Conservation (phyloP, 139 green algal species). For the Pleodorina starrii region DNA sequence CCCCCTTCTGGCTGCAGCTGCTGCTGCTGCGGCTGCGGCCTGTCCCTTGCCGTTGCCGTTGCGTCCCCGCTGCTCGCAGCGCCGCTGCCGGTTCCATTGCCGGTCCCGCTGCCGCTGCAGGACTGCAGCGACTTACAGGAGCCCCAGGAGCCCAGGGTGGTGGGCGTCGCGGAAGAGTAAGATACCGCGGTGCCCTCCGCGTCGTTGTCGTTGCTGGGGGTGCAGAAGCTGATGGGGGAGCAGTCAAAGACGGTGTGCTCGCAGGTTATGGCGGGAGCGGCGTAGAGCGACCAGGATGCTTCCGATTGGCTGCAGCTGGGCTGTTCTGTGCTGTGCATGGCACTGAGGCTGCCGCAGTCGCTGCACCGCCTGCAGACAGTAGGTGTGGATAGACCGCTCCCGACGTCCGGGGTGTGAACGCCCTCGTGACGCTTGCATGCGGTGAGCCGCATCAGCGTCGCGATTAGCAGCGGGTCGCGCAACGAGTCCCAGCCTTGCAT, state of each 20-base stretch:
- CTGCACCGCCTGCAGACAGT: conserved; percentile 21
- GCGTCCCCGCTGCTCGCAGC: too few species aligned
- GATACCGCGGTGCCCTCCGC: not conserved
- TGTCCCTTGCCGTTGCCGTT: too few species aligned
- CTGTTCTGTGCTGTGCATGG: conserved; percentile 30
- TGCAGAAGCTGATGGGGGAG: not conserved
- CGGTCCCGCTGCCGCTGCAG: not conserved
- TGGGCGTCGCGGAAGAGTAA: not conserved
- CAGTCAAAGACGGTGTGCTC: not conserved
- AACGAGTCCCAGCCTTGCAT: conserved; percentile 47
- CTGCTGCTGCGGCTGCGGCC: too few species aligned
- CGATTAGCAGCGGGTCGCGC: conserved; percentile 28
- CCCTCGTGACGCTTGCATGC: conserved; percentile 25
- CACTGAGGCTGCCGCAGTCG: conserved; percentile 46
- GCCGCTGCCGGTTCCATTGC: too few species aligned
- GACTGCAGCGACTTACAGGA: conserved; percentile 6
- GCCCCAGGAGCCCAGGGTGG: not conserved
- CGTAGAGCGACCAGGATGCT: conserved; percentile 29
- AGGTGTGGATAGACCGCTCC: conserved; percentile 29
- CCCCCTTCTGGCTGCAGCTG: too few species aligned
- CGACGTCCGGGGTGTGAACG: not conserved
- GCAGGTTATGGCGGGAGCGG: not conserved
- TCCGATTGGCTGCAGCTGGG: conserved; percentile 44
- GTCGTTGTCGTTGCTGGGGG: not conserved
- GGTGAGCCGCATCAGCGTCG: conserved; percentile 15